Evolutionary conservation across 306 rosid species (phyloP).

Genomic region (Fragaria vesca): DNA sequence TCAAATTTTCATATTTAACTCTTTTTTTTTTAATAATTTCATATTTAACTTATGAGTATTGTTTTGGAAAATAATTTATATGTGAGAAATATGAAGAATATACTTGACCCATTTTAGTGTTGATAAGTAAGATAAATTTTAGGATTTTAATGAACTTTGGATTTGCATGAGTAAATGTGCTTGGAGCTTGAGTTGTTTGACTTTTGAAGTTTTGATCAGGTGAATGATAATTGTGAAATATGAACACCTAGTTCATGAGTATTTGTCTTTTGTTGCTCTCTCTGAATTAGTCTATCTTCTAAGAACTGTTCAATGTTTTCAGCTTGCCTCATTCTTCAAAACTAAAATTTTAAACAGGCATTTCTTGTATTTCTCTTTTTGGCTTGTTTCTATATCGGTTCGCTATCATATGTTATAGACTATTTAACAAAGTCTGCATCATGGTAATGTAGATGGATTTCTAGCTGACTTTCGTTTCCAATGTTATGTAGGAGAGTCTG

Average conservation of each 20-base stretch:
- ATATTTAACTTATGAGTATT: background rate
- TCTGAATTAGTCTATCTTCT: background rate
- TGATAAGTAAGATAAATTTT: no score
- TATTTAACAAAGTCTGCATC: background rate
- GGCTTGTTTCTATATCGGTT: background rate
- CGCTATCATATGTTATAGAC: background rate
- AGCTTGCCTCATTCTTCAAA: background rate
- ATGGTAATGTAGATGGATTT: background rate
- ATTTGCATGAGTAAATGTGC: background rate
- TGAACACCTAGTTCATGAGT: background rate
- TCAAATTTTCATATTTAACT: background rate
- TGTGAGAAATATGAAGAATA: background rate
- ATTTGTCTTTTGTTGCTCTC: background rate
- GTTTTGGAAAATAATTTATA: background rate
- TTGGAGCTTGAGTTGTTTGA: background rate
- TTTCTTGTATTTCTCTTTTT: background rate
- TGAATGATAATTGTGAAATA: background rate
- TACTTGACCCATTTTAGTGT: background rate
- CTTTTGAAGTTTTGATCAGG: background rate
- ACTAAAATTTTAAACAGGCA: background rate
- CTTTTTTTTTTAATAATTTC: no score
- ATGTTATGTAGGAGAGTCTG: conserved; percentile 42
- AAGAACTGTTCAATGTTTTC: background rate
- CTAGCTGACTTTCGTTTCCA: background rate
- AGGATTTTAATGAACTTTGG: background rate